A percentile compares a stretch with the other conserved stretches of the same genome.
These are phyloP conservation scores for Cladorrhinum samala DNA, from an alignment of 495 filamentous ascomycete genomes.

Conservation along the genomic window DNA sequence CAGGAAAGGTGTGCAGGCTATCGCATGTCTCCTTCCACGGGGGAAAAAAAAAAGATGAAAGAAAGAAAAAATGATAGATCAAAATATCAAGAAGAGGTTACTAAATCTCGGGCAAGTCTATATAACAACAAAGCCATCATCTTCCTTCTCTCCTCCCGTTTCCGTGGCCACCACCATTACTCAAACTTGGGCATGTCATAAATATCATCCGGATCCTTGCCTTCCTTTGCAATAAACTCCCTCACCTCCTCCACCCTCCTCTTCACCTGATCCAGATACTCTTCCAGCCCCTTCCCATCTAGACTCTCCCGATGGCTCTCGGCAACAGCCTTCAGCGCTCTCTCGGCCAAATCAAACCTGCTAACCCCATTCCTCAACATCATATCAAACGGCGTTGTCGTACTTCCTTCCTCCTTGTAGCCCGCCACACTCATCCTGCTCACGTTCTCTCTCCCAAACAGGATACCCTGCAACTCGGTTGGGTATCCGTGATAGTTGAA, in stretches of 20 bases:
- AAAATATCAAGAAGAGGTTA: too few species aligned
- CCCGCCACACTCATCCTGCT: conserved; percentile 53
- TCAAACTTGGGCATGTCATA: conserved; percentile 21
- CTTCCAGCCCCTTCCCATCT: conserved; percentile 38
- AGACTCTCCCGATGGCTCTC: conserved; percentile 45
- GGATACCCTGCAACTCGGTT: conserved; percentile 55
- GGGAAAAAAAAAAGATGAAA: too few species aligned
- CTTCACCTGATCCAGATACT: conserved; percentile 42
- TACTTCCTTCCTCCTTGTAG: conserved; percentile 66
- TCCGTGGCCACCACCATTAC: not conserved
- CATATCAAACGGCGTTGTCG: conserved; percentile 72
- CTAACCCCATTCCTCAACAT: conserved; percentile 61
- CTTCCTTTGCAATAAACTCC: conserved; percentile 50
- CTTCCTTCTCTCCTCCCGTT: not conserved
- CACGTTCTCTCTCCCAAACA: conserved; percentile 52
- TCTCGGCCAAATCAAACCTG: conserved; percentile 55
- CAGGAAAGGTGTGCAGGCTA: too few species aligned
- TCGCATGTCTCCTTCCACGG: too few species aligned
- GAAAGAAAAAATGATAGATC: too few species aligned
- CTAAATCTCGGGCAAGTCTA: not conserved
- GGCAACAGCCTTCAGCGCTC: conserved; percentile 38
- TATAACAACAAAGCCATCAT: not conserved
- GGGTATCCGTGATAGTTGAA: conserved; percentile 72
- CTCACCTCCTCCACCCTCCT: conserved; percentile 46
- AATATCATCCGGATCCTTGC: conserved; percentile 51